Base-by-base conservation (phyloP, 2,329 filamentous ascomycete species). In the Verticillium albo-atrum region DNA sequence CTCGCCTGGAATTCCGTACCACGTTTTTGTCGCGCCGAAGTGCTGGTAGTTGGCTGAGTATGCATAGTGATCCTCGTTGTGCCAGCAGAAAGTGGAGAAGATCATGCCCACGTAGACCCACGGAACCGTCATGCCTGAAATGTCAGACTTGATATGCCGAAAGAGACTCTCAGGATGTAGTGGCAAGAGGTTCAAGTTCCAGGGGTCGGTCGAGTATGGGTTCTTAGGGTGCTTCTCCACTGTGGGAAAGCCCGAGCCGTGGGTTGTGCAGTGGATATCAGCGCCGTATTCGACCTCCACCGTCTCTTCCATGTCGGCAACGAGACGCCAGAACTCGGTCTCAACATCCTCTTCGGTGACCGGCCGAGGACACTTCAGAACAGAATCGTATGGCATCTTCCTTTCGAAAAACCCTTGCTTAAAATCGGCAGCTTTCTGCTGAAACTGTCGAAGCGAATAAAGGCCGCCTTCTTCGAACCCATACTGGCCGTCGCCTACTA, bases 51-150 rank as follows among this genome's bases (percentile, higher is more conserved):
- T 99, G 57, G 95, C 90, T 1, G 95, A 99, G 71, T 98, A 99
- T 2, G 95, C 89, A 71, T 97, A 97, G 70, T 99, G 95, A 69
- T 99, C 95, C 70, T 99, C 95, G 64, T 97, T 97, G 72, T 99
- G 95, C 95, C 95, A 99, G 74, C 95, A 99, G 70, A 99, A 99
- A 0, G 95, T 98, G 0, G 95, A 99, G 72, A 99, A 99, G 42
- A 96, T 96, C 95, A 99, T 99, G 62, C 95, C 95, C 4, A 99
- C 95, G 70, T 99, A 99, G 3, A 99, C 87, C 95, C 95, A 99
- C 0, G 95, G 95, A 7, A 99, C 94, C 0, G 95, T 99, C 95
- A 99, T 99, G 37, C 95, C 95, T 2, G 95, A 98, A 57, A 99
- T 96, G 70, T 99, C 95, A 0, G 94, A 92, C 73, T 98, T 98